Percentiles rank a stretch among this genome's conserved stretches.
phyloP scores from a whole-genome alignment of 1,284 basidiomycete genomes.

The Inonotus obliquus region DNA sequence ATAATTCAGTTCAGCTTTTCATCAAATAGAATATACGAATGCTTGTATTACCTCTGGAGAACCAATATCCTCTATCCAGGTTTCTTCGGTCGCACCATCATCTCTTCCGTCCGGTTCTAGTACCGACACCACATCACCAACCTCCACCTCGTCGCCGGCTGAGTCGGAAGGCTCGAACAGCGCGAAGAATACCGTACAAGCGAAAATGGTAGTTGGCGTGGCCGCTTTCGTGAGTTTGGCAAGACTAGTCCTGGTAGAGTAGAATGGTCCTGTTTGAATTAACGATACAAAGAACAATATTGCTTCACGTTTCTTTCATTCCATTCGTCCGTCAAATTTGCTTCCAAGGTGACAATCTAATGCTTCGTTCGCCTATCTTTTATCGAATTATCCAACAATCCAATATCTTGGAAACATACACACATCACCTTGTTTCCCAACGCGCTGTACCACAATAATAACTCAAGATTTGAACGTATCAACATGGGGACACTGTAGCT shows the following conservation, averaged over 20 bases:
- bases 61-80: conserved; percentile 13
- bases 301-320: too few relatives aligned
- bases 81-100: conserved; percentile 11
- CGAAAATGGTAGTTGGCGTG: background rate
- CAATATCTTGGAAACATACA: too few relatives aligned
- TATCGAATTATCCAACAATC: too few relatives aligned
- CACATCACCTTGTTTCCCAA: too few relatives aligned
- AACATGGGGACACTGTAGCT: too few relatives aligned
- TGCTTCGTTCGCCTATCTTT: too few relatives aligned
- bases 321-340: too few relatives aligned
- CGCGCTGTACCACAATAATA: too few relatives aligned
- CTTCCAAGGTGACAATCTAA: too few relatives aligned
- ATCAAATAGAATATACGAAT: conserved; percentile 13
- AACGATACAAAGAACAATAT: background rate
- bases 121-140: background rate
- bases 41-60: conserved; percentile 13
- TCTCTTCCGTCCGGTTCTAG: background rate
- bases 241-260: background rate
- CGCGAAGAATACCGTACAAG: background rate
- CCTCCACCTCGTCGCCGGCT: background rate
- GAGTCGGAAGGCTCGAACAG: background rate
- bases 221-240: background rate
- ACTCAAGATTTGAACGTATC: too few relatives aligned
- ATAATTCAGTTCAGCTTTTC: background rate
- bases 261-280: background rate